Evolutionary conservation across 176 grass and related monocot species (phyloP), one percentile per base, ranked within the genome.

Genomic region (Paspalum vaginatum): DNA sequence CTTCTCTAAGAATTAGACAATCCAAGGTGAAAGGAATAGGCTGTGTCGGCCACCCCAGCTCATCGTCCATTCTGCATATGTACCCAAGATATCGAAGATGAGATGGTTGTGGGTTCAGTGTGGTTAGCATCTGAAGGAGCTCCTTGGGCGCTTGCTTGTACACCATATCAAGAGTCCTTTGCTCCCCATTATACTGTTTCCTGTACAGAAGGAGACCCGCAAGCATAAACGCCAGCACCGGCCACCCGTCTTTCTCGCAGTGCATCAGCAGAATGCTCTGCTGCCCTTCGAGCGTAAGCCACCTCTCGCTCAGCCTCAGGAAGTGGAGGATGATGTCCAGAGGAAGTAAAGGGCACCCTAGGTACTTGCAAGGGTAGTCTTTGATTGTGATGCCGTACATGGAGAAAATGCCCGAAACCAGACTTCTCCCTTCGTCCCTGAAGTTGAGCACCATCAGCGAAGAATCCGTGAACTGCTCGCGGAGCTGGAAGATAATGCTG

Each of bases 61-160:
- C 90, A 85, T 80, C 70, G 41, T 83, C 81, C 78, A 94, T 87
- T 87, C 58, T 95, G 49, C 80, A 82, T 56, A 95, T 88, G 74
- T 98, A 98, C 18, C 89, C 86, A 61, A 98, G 84, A 78, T 98
- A 98, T 64, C 95, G 91, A 83, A 95, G 46, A 85, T 98, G 95
- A 45, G 92, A 98, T 15, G 92, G 76, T 46, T 92, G 86, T 6
- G 95, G 92, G 72, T 98, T 98, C 72, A 98, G 53, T 27, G 84
- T 74, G 60, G 86, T 87, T 79, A 89, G 85, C 56, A 94, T 53
- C 47, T 90, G 90, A 84, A 98, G 87, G 74, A 92, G 80, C 74
- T 95, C 95, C 77, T 87, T 98, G 2, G 95, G 92, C 70, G 88
- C 95, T 81, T 95, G 92, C 81, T 93, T 98, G 47, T 98, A 95